Evolutionary conservation across 176 grass and related monocot species (phyloP).

Genomic region (Oryza punctata): DNA sequence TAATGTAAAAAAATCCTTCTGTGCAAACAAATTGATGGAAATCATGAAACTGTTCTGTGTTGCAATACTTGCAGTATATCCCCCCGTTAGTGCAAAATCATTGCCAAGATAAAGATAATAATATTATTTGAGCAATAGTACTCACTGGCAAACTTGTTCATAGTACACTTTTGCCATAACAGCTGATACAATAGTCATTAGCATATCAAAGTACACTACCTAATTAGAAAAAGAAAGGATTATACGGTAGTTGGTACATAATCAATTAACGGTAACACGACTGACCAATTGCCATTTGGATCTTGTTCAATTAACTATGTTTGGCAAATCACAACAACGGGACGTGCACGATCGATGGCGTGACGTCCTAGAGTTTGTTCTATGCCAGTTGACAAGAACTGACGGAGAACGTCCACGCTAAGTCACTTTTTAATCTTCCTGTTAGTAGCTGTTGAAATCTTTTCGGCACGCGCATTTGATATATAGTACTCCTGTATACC

Average conservation of each 20-base stretch:
- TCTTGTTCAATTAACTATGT: not conserved
- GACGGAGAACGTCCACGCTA: conserved; percentile 10
- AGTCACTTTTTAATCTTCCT: not conserved
- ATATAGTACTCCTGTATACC: not conserved
- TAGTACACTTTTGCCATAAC: not conserved
- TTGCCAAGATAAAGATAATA: not conserved
- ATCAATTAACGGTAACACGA: not conserved
- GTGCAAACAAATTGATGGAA: not conserved
- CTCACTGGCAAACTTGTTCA: not conserved
- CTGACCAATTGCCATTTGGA: not conserved
- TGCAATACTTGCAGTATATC: not conserved
- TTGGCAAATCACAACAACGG: not conserved
- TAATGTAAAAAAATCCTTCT: not conserved
- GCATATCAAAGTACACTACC: not conserved
- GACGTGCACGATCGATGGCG: not conserved
- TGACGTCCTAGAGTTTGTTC: conserved; percentile 1
- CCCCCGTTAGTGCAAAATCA: not conserved
- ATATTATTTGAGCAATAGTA: not conserved
- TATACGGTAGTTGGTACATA: not conserved
- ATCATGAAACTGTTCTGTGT: not conserved
- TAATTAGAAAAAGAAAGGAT: not conserved
- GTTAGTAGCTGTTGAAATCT: not conserved
- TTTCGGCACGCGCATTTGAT: not conserved
- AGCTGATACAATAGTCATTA: not conserved
- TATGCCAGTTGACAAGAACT: not conserved